Base-by-base conservation (phyloP, 257 asterid species). In the Jacaranda copaia region DNA sequence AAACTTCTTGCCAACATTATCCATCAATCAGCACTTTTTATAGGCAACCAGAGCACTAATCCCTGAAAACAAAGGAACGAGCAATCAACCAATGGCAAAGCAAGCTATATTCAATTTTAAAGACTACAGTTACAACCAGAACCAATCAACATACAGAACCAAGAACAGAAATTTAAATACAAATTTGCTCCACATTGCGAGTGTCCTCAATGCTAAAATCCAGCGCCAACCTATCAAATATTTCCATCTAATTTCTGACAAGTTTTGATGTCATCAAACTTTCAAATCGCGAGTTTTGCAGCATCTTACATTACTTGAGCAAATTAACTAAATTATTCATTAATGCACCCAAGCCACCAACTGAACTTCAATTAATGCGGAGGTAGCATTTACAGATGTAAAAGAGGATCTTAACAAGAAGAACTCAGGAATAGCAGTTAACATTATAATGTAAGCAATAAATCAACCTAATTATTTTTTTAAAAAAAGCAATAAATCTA, bases 21-120 rank as follows among this genome's bases (percentile, higher is more conserved):
- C 88, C 85, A 81, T 81, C 72, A 60, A 68, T 68, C 60, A 75
- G 63, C 81, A 71, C 78, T 75, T 60, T 79, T 60, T 79, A 73
- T 61, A 42, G 61, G 66, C 43, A 71, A 67, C 74, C 12, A 38
- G 32, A 75, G 58, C 59, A 72, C n/a, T n/a, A 72, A 42, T 20
- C 57, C 77, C 87, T 78, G 80, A 35, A 70, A 58, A 63, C 62
- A 65, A 62, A 11, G 46, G 52, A 51, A 5, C 36, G 14, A 65
- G 36, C 57, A 52, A 57, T 70, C 61, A 77, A 45, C 35, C 19
- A 79, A 72, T 40, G 18, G 62, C 14, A 18, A 40, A 57, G 51
- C 20, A 40, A 57, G 58, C 58, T 46, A 25, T 52, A 16, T 58
- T 16, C 53, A 13, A 9, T 32, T 72, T 36, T 9, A 13, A 61